phyloP scores from a whole-genome alignment of 371 early-diverging fungal genomes.

The Actinomortierella ambigua region DNA sequence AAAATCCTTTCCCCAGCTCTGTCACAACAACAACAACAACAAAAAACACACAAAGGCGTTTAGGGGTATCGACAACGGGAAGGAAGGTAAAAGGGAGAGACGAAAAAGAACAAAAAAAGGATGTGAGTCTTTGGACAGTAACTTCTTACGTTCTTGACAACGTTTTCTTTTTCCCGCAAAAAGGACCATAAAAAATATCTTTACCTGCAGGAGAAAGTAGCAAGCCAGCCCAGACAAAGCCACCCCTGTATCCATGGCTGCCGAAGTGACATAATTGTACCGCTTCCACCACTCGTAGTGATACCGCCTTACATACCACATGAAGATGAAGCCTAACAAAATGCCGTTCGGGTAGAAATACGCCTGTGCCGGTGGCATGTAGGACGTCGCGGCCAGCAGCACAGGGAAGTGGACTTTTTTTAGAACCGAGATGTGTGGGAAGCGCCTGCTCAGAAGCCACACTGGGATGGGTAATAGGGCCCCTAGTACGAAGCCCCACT shows the following conservation, averaged over 20 bases:
- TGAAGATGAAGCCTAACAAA: conserved; percentile 53
- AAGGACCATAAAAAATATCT: too few relatives aligned
- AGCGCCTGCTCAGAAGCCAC: conserved; percentile 39
- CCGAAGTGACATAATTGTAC: conserved; percentile 72
- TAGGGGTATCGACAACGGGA: too few relatives aligned
- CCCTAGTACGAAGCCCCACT: conserved; percentile 60
- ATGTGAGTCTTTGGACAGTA: not conserved
- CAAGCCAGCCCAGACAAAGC: conserved; percentile 46
- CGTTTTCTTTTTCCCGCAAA: not conserved
- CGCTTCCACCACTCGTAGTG: conserved; percentile 65
- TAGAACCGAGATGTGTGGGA: conserved; percentile 20
- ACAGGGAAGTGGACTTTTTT: conserved; percentile 38
- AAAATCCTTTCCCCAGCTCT: conserved; percentile 27
- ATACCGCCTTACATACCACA: conserved; percentile 58
- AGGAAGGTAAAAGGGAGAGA: not conserved
- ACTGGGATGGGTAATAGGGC: conserved; percentile 56
- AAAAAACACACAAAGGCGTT: too few relatives aligned
- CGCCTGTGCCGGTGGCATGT: conserved; percentile 41
- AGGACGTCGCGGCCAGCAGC: conserved; percentile 49
- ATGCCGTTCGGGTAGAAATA: conserved; percentile 13
- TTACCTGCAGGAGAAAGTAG: conserved; percentile 26
- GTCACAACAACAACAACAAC: too few relatives aligned
- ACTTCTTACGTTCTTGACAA: not conserved
- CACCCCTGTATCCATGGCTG: conserved; percentile 70
- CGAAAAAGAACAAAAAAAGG: not conserved